phyloP scores from a whole-genome alignment of 257 asterid genomes.

The Datura wrightii region DNA sequence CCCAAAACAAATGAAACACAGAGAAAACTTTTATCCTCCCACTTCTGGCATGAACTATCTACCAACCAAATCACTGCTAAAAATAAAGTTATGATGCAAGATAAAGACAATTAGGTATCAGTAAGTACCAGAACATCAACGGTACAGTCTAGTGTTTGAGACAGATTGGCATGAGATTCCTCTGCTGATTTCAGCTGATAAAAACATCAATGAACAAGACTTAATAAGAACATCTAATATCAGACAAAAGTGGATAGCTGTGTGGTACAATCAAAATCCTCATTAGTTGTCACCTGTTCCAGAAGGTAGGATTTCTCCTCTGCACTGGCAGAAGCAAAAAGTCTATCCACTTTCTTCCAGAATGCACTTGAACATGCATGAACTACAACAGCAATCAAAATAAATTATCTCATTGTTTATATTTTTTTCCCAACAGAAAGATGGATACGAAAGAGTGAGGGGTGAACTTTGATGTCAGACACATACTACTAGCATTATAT shows the following conservation, averaged over 20 bases:
- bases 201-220: conserved; percentile 27
- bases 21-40: conserved; percentile 2
- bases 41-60: background rate
- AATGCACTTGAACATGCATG: conserved; percentile 75
- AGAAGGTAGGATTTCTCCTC: conserved; percentile 68
- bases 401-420: conserved; percentile 22
- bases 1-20: background rate
- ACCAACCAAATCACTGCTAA: background rate
- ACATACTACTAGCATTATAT: conserved; percentile 67
- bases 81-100: background rate
- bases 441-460: background rate
- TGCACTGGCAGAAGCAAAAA: conserved; percentile 65
- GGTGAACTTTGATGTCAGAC: conserved; percentile 8
- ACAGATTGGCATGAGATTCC: conserved; percentile 52
- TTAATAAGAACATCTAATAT: conserved; percentile 28
- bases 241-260: conserved; percentile 23
- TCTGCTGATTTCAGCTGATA: conserved; percentile 72
- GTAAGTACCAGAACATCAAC: conserved; percentile 48
- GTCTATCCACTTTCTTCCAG: conserved; percentile 80
- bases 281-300: conserved; percentile 61
- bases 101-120: conserved; percentile 15
- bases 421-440: background rate
- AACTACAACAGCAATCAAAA: conserved; percentile 54
- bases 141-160: conserved; percentile 49
- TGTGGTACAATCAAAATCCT: background rate